Base-by-base conservation (phyloP, 805 yeast species). In the Wickerhamiella sorbophila region DNA sequence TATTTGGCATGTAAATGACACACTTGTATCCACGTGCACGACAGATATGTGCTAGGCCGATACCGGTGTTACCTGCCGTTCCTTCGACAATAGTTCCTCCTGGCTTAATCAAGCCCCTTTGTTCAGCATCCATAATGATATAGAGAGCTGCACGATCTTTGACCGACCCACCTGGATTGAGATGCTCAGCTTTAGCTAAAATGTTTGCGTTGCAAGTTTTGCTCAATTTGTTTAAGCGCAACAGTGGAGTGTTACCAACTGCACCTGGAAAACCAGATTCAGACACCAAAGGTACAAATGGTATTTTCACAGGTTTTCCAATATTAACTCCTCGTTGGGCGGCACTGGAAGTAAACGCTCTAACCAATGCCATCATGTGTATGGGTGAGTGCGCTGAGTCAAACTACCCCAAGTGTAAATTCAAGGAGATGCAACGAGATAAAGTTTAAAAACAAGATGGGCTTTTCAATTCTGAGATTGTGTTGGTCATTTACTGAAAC, bases 51-150 rank as follows among this genome's bases (percentile, higher is more conserved):
- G 94, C 95, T 43, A 85, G 64, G 1, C 95, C 95, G 51, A 85
- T 85, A 15, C 95, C 95, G n/a, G 95, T 85, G 63, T 85, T 85
- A 26, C 95, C 95, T 3, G 95, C 95, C 10, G 95, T 84, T 5
- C 94, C 94, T 61, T 85, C 95, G 15, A 85, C 87, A 24, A 85
- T 74, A 2, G 94, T 85, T 27, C 91, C 94, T 6, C 93, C 91
- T 3, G 85, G 74, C 44, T 63, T 57, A 43, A 85, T 65, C 42
- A 70, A 61, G 12, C 68, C 67, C 46, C 66, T 66, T 29, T 59
- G 56, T 56, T 85, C 95, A 21, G 95, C 95, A 49, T 84, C 86
- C 50, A 79, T 69, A 40, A 85, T 66, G 48, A 85, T 68, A 54
- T 65, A 83, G 31, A 80, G 65, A 0, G 94, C 95, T 14, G 95